A percentile compares a stretch with the other conserved stretches of the same genome.
Evolutionary conservation across 164 flowering plant genomes (phyloP).

Genomic region (Buxus sempervirens): DNA sequence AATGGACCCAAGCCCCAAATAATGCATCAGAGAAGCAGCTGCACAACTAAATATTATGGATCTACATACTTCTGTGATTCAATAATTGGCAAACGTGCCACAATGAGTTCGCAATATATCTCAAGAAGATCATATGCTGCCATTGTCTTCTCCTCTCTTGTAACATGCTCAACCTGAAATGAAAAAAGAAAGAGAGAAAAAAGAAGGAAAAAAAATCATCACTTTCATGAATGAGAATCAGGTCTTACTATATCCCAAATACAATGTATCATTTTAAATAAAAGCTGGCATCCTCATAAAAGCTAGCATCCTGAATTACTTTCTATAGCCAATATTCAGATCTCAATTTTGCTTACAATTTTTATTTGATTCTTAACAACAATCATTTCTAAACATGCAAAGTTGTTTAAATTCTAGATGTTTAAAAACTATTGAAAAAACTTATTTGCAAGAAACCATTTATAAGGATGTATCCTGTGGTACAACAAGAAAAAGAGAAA

Average conservation of each 20-base stretch:
- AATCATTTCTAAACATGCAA: too few relatives aligned
- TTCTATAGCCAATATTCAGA: neutral
- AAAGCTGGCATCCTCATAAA: too few relatives aligned
- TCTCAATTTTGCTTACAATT: too few relatives aligned
- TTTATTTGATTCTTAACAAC: too few relatives aligned
- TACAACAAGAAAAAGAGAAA: too few relatives aligned
- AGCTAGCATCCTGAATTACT: neutral
- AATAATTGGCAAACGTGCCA: constrained; percentile 82
- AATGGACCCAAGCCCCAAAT: too few relatives aligned
- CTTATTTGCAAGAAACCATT: too few relatives aligned
- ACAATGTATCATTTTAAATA: neutral
- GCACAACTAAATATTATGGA: neutral
- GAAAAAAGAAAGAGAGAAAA: neutral
- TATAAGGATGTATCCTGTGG: too few relatives aligned
- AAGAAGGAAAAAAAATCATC: constrained; percentile 1
- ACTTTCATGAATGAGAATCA: neutral
- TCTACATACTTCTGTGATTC: constrained; percentile 94
- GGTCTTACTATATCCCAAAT: neutral
- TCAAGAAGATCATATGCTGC: constrained; percentile 87
- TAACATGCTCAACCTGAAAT: constrained; percentile 87
- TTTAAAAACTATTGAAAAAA: too few relatives aligned
- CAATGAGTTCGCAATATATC: constrained; percentile 84
- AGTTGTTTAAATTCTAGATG: too few relatives aligned
- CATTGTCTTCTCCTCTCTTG: constrained; percentile 86
- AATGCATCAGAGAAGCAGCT: too few relatives aligned